Percentiles rank a stretch among this genome's conserved stretches.
These are phyloP conservation scores for Pichia californica DNA, from an alignment of 805 yeast genomes.

Conservation along the genomic window DNA sequence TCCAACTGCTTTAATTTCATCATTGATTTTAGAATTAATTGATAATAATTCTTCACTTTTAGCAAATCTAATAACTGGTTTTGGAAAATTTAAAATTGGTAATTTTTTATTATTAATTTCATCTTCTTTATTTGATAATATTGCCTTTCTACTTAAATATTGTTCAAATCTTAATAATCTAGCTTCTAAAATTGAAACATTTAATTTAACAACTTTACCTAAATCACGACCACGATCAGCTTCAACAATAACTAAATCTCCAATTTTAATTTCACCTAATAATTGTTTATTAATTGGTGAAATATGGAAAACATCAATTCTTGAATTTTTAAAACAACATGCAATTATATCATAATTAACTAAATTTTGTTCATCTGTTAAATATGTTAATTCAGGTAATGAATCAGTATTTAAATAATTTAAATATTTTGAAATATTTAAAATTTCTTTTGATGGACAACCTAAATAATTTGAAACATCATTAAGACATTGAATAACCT, in stretches of 20 bases:
- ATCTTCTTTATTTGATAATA: conserved; percentile 30
- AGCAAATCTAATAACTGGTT: conserved; percentile 60
- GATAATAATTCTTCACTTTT: conserved; percentile 53
- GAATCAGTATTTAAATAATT: conserved; percentile 18
- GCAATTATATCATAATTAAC: conserved; percentile 38
- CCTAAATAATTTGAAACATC: conserved; percentile 26
- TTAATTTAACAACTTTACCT: conserved; percentile 56
- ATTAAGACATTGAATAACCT: conserved; percentile 20
- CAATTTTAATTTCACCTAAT: conserved; percentile 34
- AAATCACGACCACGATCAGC: conserved; percentile 79
- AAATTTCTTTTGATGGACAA: conserved; percentile 20
- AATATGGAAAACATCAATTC: conserved; percentile 70
- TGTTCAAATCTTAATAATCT: conserved; percentile 58
- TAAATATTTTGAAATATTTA: conserved; percentile 20
- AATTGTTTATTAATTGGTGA: conserved; percentile 31
- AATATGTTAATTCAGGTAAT: conserved; percentile 19
- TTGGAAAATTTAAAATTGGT: conserved; percentile 59
- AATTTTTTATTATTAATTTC: conserved; percentile 14
- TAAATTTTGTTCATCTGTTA: not conserved
- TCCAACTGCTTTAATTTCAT: conserved; percentile 63
- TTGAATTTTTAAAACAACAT: conserved; percentile 72
- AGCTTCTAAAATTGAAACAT: conserved; percentile 60
- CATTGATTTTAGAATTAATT: conserved; percentile 50
- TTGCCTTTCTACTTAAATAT: conserved; percentile 65
- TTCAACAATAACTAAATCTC: conserved; percentile 74